These are phyloP conservation scores for Penicillium ochrochloron DNA, from an alignment of 495 filamentous ascomycete genomes.

Conservation along the genomic window DNA sequence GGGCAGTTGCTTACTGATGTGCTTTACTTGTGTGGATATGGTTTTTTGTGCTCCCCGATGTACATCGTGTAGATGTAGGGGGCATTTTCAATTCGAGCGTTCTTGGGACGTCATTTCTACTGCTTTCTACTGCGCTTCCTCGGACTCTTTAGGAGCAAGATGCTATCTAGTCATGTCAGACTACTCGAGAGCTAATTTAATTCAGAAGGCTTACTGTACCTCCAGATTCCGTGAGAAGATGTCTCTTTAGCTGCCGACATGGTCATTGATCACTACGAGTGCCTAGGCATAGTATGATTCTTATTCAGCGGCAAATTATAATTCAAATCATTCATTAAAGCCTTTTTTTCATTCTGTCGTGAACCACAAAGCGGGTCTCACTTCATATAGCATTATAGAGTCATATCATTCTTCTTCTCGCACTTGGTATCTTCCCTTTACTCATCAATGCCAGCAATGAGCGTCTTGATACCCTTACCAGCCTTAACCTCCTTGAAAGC, in stretches of 20 bases:
- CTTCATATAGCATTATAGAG: background rate
- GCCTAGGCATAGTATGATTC: background rate
- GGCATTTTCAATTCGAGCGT: background rate
- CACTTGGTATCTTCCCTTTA: constrained; percentile 21
- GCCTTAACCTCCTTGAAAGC: constrained; percentile 54
- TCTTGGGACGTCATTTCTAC: background rate
- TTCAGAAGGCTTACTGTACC: background rate
- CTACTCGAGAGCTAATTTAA: background rate
- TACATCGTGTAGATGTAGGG: background rate
- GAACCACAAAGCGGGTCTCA: background rate
- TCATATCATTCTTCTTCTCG: background rate
- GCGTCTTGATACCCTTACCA: constrained; percentile 54
- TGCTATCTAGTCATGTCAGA: background rate
- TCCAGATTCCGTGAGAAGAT: too few species aligned
- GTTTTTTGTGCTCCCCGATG: background rate
- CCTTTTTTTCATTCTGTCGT: background rate
- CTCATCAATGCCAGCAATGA: constrained; percentile 46
- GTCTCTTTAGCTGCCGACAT: too few species aligned
- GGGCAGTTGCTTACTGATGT: background rate
- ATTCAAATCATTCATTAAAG: background rate
- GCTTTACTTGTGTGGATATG: background rate
- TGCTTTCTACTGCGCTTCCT: background rate
- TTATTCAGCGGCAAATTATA: background rate
- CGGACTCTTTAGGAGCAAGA: background rate
- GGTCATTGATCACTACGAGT: background rate